Evolutionary conservation across 2,329 filamentous ascomycete species (phyloP).

Genomic region (Fusarium fujikuroi): DNA sequence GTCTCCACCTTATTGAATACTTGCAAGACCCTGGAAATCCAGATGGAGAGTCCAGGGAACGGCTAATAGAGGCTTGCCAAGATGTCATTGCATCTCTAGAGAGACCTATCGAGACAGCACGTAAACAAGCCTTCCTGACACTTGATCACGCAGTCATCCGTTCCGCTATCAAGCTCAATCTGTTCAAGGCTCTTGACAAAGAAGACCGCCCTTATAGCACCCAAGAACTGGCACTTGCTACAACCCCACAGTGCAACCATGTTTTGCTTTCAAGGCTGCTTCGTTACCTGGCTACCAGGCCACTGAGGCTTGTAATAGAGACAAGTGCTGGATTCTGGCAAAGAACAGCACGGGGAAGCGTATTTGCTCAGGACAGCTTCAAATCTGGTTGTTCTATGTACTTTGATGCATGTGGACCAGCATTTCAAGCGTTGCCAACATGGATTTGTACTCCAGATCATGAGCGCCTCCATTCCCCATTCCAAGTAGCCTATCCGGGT

Average conservation of each 20-base stretch:
- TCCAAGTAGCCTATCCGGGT: background rate
- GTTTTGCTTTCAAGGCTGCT: background rate
- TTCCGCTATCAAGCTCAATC: background rate
- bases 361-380: background rate
- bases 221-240: background rate
- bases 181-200: background rate
- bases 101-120: background rate
- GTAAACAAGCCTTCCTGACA: background rate
- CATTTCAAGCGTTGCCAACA: background rate
- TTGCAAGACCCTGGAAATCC: background rate
- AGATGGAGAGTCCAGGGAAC: background rate
- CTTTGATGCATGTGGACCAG: background rate
- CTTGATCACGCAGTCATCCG: background rate
- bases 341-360: background rate
- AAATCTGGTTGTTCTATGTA: background rate
- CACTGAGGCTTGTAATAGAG: background rate
- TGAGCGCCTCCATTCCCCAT: background rate
- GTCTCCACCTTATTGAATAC: background rate
- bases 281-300: background rate
- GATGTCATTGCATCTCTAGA: background rate
- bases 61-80: background rate
- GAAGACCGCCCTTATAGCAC: background rate
- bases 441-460: background rate
- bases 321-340: background rate
- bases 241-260: background rate